A percentile compares a stretch with the other conserved stretches of the same genome.
Conservation (phyloP, 768 basidiomycete genomes). For the Clavulina sp. region DNA sequence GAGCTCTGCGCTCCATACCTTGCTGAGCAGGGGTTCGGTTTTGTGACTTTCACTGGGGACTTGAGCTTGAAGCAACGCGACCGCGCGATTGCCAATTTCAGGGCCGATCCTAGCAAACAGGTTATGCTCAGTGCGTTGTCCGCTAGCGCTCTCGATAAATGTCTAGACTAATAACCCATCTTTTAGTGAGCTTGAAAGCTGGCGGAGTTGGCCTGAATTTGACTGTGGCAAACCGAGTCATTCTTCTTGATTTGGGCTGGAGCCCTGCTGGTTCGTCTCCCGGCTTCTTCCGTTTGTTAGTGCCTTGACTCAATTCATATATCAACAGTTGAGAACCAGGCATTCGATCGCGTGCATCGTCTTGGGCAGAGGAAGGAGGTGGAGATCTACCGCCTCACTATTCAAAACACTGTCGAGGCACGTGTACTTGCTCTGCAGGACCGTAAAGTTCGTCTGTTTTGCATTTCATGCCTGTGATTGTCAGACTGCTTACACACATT, state of each 20-base stretch:
- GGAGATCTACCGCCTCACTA: conserved; percentile 8
- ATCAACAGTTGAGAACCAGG: conserved; percentile 32
- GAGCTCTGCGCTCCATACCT: conserved; percentile 47
- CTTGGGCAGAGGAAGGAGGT: conserved; percentile 38
- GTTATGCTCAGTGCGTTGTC: conserved; percentile 10
- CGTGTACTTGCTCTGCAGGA: conserved; percentile 8
- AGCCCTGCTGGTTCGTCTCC: conserved; percentile 14
- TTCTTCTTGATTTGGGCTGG: conserved; percentile 47
- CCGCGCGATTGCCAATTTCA: conserved; percentile 38
- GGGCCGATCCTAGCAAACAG: conserved; percentile 33
- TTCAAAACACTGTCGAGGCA: conserved; percentile 9
- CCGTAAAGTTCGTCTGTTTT: conserved; percentile 9
- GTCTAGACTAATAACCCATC: neutral
- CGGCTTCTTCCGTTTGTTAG: neutral
- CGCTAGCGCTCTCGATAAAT: neutral
- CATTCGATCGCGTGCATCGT: conserved; percentile 42
- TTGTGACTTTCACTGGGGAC: neutral
- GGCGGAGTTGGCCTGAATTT: conserved; percentile 42
- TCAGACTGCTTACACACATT: neutral
- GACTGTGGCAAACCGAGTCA: conserved; percentile 45
- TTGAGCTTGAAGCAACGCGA: conserved; percentile 45
- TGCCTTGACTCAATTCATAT: neutral
- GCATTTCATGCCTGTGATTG: too few species aligned
- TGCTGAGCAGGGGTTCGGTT: conserved; percentile 21
- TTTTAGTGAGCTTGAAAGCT: conserved; percentile 32